A percentile compares a stretch with the other conserved stretches of the same genome.
phyloP scores from a whole-genome alignment of 2,329 filamentous ascomycete species.

The Fusarium sp. region DNA sequence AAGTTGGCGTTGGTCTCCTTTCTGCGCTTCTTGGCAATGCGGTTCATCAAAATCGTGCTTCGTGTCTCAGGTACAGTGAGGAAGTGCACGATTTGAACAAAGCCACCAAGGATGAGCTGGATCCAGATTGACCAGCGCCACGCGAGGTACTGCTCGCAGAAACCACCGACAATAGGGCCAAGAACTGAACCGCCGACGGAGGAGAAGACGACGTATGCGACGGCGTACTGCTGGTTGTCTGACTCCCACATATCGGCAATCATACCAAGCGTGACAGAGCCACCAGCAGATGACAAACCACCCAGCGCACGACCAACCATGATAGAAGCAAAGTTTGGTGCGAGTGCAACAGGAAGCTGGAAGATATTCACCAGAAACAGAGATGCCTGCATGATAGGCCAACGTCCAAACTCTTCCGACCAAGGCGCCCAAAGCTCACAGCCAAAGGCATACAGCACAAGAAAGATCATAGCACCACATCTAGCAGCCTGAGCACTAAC shows the following conservation, averaged over 20 bases:
- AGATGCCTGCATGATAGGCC: slow-evolving; percentile 78
- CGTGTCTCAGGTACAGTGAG: slow-evolving; percentile 82
- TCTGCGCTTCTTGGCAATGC: slow-evolving; percentile 79
- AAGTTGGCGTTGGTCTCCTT: slow-evolving; percentile 69
- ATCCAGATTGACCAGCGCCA: slow-evolving; percentile 88
- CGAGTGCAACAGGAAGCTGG: slow-evolving; percentile 77
- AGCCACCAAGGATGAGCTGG: slow-evolving; percentile 80
- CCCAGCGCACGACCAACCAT: slow-evolving; percentile 78
- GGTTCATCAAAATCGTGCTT: slow-evolving; percentile 80
- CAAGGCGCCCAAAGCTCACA: slow-evolving; percentile 91
- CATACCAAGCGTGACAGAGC: slow-evolving; percentile 80
- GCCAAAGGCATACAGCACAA: slow-evolving; percentile 84
- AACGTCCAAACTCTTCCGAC: slow-evolving; percentile 85
- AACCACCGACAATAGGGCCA: slow-evolving; percentile 82
- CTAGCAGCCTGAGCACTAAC: slow-evolving; percentile 77
- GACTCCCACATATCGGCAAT: slow-evolving; percentile 79
- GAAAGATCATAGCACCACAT: slow-evolving; percentile 80
- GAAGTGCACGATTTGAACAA: slow-evolving; percentile 75
- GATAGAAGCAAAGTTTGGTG: slow-evolving; percentile 77
- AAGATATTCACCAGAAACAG: slow-evolving; percentile 82
- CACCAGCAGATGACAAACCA: slow-evolving; percentile 77
- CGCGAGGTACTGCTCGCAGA: slow-evolving; percentile 72
- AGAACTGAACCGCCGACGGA: slow-evolving; percentile 82
- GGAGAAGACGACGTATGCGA: slow-evolving; percentile 81
- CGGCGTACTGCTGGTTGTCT: slow-evolving; percentile 78